Conservation (phyloP, 2,329 filamentous ascomycete genomes). For the Cercospora berteroae region DNA sequence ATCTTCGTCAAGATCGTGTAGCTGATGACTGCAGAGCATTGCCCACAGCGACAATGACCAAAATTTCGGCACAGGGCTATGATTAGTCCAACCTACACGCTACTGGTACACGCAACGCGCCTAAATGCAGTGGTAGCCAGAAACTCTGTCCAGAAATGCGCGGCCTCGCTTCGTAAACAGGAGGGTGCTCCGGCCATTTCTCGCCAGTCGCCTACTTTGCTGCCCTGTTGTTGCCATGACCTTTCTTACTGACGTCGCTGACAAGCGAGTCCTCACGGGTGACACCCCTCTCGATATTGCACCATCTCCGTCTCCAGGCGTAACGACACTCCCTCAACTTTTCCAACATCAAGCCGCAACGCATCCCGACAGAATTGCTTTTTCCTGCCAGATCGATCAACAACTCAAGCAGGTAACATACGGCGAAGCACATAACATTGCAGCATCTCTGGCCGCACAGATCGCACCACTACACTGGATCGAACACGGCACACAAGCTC, state of each 20-base stretch:
- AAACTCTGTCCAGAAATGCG: not conserved
- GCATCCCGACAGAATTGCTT: slow-evolving; percentile 21
- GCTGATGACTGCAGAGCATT: too few species aligned
- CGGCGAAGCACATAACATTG: slow-evolving; percentile 21
- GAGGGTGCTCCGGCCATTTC: not conserved
- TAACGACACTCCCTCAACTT: slow-evolving; percentile 23
- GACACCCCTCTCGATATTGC: slow-evolving; percentile 18
- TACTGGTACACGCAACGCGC: not conserved
- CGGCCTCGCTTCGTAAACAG: not conserved
- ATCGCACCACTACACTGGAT: slow-evolving; percentile 8
- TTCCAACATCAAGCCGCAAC: slow-evolving; percentile 21
- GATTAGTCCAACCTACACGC: not conserved
- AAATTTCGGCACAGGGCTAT: not conserved
- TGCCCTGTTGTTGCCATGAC: not conserved
- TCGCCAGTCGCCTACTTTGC: not conserved
- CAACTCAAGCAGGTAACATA: slow-evolving; percentile 23
- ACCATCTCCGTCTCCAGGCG: slow-evolving; percentile 19
- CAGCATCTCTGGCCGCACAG: slow-evolving; percentile 19
- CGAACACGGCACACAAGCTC: not conserved
- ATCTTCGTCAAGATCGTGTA: too few species aligned
- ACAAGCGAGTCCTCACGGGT: slow-evolving; percentile 19
- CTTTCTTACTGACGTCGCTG: not conserved
- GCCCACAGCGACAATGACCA: not conserved
- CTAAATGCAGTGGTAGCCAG: not conserved
- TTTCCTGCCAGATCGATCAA: slow-evolving; percentile 22